Evolutionary conservation across 176 grass and related monocot genomes (phyloP).

Genomic region (Paspalum vaginatum): DNA sequence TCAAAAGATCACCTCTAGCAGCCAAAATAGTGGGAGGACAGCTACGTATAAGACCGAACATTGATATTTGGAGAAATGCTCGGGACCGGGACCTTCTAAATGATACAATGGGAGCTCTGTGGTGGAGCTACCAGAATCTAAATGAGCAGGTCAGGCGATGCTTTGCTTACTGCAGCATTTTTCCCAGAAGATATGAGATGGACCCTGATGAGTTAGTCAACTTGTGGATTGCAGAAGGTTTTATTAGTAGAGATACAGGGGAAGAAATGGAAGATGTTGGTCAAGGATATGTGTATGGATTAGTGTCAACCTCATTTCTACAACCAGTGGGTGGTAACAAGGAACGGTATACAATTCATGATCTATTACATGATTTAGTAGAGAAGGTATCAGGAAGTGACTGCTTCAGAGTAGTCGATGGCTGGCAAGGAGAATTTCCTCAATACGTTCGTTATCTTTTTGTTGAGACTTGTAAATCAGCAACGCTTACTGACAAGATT

Average conservation of each 20-base stretch:
- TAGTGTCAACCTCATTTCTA: background rate
- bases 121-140: constrained; percentile 36
- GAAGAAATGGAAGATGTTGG: background rate
- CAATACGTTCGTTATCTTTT: background rate
- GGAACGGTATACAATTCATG: background rate
- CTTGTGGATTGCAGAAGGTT: constrained; percentile 40
- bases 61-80: background rate
- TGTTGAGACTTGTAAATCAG: background rate
- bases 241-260: background rate
- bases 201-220: background rate
- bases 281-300: background rate
- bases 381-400: background rate
- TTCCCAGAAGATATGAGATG: background rate
- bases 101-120: constrained; percentile 6
- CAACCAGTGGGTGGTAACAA: background rate
- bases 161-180: constrained; percentile 41
- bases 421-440: background rate
- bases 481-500: background rate
- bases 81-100: background rate
- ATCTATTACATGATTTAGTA: background rate
- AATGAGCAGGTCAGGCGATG: background rate
- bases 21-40: constrained; percentile 10
- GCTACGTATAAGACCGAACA: background rate
- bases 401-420: background rate
- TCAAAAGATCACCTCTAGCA: background rate